Percentiles rank a stretch among this genome's conserved stretches.
Evolutionary conservation across 2,329 filamentous ascomycete genomes (phyloP).

Genomic region (Aspergillus clavatus): DNA sequence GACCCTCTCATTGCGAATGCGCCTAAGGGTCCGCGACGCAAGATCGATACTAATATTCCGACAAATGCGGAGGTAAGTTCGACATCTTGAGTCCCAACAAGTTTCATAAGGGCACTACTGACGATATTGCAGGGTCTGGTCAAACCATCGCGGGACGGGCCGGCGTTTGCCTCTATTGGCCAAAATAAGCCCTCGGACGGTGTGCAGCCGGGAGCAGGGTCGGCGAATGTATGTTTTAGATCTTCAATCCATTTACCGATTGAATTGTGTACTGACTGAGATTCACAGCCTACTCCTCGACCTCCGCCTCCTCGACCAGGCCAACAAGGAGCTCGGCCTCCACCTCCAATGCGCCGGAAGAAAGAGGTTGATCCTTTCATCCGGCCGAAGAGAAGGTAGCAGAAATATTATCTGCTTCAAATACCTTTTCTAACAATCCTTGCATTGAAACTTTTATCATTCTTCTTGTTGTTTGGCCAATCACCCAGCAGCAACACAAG

Average conservation of each 20-base stretch:
- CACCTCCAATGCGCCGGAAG: slow-evolving; percentile 34
- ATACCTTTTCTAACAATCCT: not conserved
- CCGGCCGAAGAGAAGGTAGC: slow-evolving; percentile 33
- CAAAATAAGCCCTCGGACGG: slow-evolving; percentile 13
- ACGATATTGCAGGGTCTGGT: slow-evolving; percentile 31
- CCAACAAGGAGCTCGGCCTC: slow-evolving; percentile 21
- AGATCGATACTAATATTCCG: slow-evolving; percentile 11
- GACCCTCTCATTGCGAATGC: slow-evolving; percentile 22
- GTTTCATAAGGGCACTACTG: not conserved
- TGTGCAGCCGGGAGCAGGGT: slow-evolving; percentile 12
- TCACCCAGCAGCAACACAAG: not conserved
- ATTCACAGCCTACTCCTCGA: too few species aligned
- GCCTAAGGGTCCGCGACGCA: slow-evolving; percentile 21
- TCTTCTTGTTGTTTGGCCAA: not conserved
- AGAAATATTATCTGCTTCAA: not conserved
- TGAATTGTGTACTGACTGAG: slow-evolving; percentile 10
- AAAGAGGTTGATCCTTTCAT: slow-evolving; percentile 41
- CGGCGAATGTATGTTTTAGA: slow-evolving; percentile 19
- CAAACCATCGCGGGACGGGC: slow-evolving; percentile 37
- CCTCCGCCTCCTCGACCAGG: slow-evolving; percentile 13
- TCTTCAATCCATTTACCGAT: slow-evolving; percentile 1
- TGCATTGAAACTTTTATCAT: not conserved
- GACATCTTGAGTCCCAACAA: not conserved
- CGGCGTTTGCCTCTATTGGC: slow-evolving; percentile 24
- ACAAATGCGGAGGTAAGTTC: slow-evolving; percentile 15